These are phyloP conservation scores for Wickerhamiella brachini DNA, from an alignment of 805 yeast genomes.

Conservation along the genomic window DNA sequence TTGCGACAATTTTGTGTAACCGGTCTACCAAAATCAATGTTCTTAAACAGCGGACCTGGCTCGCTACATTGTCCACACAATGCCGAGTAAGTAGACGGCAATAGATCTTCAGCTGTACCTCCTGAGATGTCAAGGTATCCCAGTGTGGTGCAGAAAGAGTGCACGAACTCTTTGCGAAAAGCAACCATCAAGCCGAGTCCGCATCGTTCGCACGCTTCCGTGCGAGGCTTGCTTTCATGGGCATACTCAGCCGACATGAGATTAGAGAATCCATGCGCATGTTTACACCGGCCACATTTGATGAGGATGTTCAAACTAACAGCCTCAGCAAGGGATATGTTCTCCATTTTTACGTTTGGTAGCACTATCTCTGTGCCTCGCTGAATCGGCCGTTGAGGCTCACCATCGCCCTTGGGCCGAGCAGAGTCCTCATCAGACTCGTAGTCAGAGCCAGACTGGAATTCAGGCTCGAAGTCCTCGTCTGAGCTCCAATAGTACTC, in stretches of 20 bases:
- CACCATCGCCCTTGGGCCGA: background rate
- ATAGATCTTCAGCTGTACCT: constrained; percentile 25
- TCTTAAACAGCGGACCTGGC: constrained; percentile 20
- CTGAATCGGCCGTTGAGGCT: background rate
- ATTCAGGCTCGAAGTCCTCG: constrained; percentile 3
- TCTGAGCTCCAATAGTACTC: background rate
- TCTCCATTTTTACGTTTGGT: constrained; percentile 21
- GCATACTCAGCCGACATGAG: constrained; percentile 25
- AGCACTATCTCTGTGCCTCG: constrained; percentile 25
- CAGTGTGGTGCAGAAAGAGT: constrained; percentile 19
- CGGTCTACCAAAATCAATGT: constrained; percentile 24
- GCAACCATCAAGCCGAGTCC: constrained; percentile 23
- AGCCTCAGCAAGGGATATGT: constrained; percentile 25
- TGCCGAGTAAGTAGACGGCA: constrained; percentile 26
- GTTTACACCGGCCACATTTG: constrained; percentile 27
- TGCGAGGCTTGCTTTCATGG: constrained; percentile 21
- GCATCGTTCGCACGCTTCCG: constrained; percentile 25
- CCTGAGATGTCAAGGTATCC: constrained; percentile 29
- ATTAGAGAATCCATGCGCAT: constrained; percentile 23
- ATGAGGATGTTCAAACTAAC: constrained; percentile 24
- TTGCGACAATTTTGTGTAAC: constrained; percentile 23
- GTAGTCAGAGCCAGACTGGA: constrained; percentile 3
- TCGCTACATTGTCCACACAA: constrained; percentile 26
- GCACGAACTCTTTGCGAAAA: constrained; percentile 27
- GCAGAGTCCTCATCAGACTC: background rate